Evolutionary conservation across 768 basidiomycete species (phyloP), one percentile per base, ranked within the genome.

Genomic region (Myochromella boudieri): DNA sequence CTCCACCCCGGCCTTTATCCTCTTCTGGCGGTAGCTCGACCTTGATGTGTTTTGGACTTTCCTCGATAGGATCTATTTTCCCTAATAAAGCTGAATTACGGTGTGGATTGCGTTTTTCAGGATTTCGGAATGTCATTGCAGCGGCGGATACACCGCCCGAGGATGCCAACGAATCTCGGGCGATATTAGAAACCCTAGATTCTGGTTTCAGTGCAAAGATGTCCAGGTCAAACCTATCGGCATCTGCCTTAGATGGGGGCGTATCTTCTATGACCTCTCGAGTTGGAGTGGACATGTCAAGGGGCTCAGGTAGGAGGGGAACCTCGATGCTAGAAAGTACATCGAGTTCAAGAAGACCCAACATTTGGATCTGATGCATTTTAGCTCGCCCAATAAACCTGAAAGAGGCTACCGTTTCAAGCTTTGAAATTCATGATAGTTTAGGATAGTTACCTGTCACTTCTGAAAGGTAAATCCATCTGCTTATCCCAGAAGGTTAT

Each of bases 351-450:
- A 95, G 72, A 7, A 95, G 70, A 5, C 95, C 95, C 1, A 97
- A 78, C 89, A 91, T 95, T 60, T 97, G 89, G 29, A 97, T 92
- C 60, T 95, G 91, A 58, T 93, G 91, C 92, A 97, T 95, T 68
- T 91, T 91, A n/a, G 90, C 93, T 24, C 95, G 82, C 4, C 92
- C 87, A 20, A 97, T 74, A 61, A 97, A 98, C 50, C 95, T 94
- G 54, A 29, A 47, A n/a, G n/a, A n/a, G 24, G 40, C 15, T 8
- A 15, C 55, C 37, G 51, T 21, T 28, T 39, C 37, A 22, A 11
- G 20, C 3, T 17, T 37, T 44, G n/a, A 50, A 12, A 33, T 8
- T 17, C 8, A 26, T n/a, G n/a, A n/a, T n/a, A n/a, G 31, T 15
- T 22, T 25, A 53, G 44, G 37, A 21, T 27, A 46, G 49, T 57